Conservation (phyloP, 2,329 filamentous ascomycete species). For the Neonectria coccinea region DNA sequence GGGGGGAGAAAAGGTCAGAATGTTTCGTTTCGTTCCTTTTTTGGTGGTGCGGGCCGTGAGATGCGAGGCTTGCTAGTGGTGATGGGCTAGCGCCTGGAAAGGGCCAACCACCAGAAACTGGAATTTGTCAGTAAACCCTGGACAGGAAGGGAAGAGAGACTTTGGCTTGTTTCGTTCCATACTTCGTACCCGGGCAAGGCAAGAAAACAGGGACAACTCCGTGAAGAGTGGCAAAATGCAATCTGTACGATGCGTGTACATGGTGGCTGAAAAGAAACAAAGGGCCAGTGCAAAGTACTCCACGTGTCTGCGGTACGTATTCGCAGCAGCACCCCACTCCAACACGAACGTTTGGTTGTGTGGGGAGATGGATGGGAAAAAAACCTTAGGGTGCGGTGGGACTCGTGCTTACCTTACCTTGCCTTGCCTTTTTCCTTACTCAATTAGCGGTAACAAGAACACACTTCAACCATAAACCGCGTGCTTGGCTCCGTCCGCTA, state of each 20-base stretch:
- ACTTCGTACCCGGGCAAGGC: no score
- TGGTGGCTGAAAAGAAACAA: background rate
- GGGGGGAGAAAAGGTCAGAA: background rate
- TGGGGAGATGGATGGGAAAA: background rate
- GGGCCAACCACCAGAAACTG: background rate
- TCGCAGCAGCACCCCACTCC: background rate
- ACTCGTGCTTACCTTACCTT: background rate
- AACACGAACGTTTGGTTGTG: background rate
- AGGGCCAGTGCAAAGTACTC: background rate
- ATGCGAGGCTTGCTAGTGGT: slow-evolving; percentile 8
- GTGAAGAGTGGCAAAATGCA: background rate
- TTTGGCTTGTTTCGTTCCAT: no score
- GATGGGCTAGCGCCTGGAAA: background rate
- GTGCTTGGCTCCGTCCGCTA: background rate
- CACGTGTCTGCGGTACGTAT: background rate
- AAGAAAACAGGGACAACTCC: no score
- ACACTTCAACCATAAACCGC: background rate
- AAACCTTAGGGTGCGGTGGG: no score
- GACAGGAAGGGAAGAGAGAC: background rate
- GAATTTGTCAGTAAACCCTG: background rate
- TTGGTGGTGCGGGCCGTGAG: background rate
- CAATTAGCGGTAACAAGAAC: background rate
- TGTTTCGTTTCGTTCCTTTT: slow-evolving; percentile 4
- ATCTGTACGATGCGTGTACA: background rate
- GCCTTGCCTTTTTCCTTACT: no score